phyloP scores from a whole-genome alignment of 2,329 filamentous ascomycete genomes.

The Sarocladiaceae sp. region DNA sequence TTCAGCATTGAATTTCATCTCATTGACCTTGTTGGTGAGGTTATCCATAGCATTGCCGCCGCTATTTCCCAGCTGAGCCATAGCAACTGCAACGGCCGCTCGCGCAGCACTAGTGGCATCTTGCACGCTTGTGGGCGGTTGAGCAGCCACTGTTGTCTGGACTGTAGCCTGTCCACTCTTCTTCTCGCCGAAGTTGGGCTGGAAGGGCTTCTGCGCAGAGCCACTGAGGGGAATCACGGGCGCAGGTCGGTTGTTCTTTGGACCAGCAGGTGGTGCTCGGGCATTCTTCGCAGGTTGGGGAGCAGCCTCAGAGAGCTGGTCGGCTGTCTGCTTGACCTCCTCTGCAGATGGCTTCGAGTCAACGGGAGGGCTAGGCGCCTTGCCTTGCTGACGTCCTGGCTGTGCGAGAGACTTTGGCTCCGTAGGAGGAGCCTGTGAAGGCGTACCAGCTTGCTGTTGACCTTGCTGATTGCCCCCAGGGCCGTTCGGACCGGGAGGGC shows the following conservation, averaged over 20 bases:
- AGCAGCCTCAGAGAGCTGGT: constrained; percentile 24
- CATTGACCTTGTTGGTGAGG: constrained; percentile 66
- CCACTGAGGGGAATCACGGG: constrained; percentile 60
- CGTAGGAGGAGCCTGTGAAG: constrained; percentile 39
- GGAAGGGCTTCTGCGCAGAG: constrained; percentile 31
- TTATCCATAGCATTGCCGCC: constrained; percentile 57
- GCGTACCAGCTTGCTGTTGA: constrained; percentile 41
- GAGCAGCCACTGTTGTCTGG: constrained; percentile 30
- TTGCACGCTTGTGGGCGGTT: constrained; percentile 37
- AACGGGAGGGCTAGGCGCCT: constrained; percentile 56
- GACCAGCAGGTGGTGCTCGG: constrained; percentile 40
- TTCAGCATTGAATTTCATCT: constrained; percentile 63
- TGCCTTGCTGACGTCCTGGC: constrained; percentile 37
- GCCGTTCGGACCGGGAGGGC: constrained; percentile 53
- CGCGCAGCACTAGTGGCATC: constrained; percentile 70
- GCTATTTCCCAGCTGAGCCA: constrained; percentile 57
- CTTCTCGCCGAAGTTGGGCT: constrained; percentile 23
- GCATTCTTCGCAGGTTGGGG: constrained; percentile 28
- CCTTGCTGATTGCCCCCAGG: constrained; percentile 42
- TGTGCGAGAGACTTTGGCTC: constrained; percentile 49
- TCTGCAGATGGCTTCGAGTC: constrained; percentile 60
- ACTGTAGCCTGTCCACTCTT: constrained; percentile 24
- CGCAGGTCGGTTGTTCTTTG: constrained; percentile 48
- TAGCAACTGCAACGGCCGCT: constrained; percentile 72
- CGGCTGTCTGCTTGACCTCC: constrained; percentile 37